Conservation (phyloP, 805 yeast species). For the Candida ortonii region DNA sequence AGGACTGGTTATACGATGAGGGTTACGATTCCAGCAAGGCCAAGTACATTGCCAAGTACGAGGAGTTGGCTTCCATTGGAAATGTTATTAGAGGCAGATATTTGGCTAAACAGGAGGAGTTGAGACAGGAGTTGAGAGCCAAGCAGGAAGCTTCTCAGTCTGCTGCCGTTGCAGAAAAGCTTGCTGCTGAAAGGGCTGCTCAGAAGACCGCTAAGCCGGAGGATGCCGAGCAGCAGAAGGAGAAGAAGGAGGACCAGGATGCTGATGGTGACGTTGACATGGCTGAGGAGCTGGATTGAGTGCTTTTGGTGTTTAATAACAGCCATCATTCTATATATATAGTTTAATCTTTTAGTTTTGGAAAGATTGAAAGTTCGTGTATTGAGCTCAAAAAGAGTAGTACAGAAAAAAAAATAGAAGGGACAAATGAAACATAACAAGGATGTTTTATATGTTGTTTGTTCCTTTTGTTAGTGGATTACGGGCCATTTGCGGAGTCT, state of each 20-base stretch:
- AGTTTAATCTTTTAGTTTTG: neutral
- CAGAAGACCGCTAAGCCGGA: constrained; percentile 34
- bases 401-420: too few relatives aligned
- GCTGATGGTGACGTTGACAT: constrained; percentile 37
- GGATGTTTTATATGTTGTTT: too few relatives aligned
- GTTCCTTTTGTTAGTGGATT: too few relatives aligned
- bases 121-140: constrained; percentile 81
- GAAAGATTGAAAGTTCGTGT: too few relatives aligned
- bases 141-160: constrained; percentile 85
- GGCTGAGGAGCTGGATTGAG: constrained; percentile 26
- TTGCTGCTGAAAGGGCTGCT: constrained; percentile 73
- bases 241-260: constrained; percentile 35
- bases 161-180: constrained; percentile 77
- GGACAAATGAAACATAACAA: too few relatives aligned
- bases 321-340: too few relatives aligned
- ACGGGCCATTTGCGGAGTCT: too few relatives aligned
- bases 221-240: constrained; percentile 8
- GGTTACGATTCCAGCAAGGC: constrained; percentile 97
- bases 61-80: constrained; percentile 93
- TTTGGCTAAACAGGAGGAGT: constrained; percentile 90
- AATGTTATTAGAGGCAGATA: constrained; percentile 95
- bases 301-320: too few relatives aligned
- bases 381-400: too few relatives aligned
- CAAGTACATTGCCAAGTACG: constrained; percentile 95
- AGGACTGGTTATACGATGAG: constrained; percentile 98